Evolutionary conservation across 352 stramenopile species (phyloP).

Genomic region (Globisporangium radiosum): DNA sequence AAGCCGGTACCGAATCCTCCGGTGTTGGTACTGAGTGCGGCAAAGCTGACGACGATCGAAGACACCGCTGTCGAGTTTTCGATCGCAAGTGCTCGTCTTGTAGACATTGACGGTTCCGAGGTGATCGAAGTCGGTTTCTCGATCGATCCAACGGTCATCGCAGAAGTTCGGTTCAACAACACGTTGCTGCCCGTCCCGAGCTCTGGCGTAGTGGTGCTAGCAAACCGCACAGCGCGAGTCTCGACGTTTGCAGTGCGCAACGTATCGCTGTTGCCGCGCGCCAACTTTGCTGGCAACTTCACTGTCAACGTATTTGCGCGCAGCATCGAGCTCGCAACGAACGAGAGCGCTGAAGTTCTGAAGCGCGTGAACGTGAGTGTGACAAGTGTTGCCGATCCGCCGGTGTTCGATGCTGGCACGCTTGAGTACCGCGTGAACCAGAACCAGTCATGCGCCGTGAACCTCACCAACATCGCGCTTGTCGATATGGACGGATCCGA

Average conservation of each 20-base stretch:
- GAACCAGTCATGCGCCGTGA: conserved; percentile 20
- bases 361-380: conserved; percentile 25
- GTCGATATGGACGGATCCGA: conserved; percentile 41
- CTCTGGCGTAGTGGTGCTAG: conserved; percentile 5
- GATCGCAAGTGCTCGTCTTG: conserved; percentile 29
- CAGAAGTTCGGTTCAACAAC: conserved; percentile 24
- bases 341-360: conserved; percentile 12
- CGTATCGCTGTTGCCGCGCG: conserved; percentile 23
- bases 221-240: neutral
- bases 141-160: conserved; percentile 27
- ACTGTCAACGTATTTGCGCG: conserved; percentile 17
- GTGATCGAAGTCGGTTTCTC: conserved; percentile 30
- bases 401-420: conserved; percentile 16
- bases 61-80: conserved; percentile 24
- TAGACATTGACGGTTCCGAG: conserved; percentile 43
- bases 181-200: conserved; percentile 9
- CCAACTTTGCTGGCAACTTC: conserved; percentile 34
- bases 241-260: neutral
- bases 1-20: conserved; percentile 31
- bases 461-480: conserved; percentile 19
- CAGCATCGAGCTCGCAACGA: conserved; percentile 23
- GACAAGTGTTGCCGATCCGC: conserved; percentile 25
- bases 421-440: conserved; percentile 29
- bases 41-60: conserved; percentile 22
- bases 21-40: conserved; percentile 21